Evolutionary conservation across 345 rosid genomes (phyloP).

Genomic region (Eutrema japonicum): DNA sequence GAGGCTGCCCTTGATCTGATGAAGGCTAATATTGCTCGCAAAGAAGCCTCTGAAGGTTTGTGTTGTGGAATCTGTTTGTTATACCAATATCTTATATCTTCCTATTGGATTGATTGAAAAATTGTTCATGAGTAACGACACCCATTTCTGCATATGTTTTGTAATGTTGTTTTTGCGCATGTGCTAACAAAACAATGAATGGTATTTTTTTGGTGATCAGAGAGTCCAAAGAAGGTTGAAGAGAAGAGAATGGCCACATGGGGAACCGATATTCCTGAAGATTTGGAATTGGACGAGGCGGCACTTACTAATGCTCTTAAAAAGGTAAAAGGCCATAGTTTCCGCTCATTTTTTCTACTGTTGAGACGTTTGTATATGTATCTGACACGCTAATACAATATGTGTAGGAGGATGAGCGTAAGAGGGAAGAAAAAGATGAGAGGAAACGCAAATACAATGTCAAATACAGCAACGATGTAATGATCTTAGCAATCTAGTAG

Average conservation of each 20-base stretch:
- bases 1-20: conserved; percentile 83
- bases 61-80: conserved; percentile 19
- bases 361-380: neutral
- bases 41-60: conserved; percentile 57
- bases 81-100: neutral
- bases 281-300: conserved; percentile 65
- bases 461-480: conserved; percentile 53
- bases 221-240: conserved; percentile 50
- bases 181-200: neutral
- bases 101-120: neutral
- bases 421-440: conserved; percentile 63
- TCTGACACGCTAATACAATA: conserved; percentile 48
- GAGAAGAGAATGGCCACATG: conserved; percentile 64
- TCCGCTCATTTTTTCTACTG: neutral
- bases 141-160: neutral
- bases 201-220: conserved; percentile 25
- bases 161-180: conserved; percentile 19
- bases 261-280: conserved; percentile 77
- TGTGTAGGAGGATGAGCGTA: conserved; percentile 57
- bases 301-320: conserved; percentile 64
- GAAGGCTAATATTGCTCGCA: conserved; percentile 82
- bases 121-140: neutral
- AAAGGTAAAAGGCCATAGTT: conserved; percentile 43
- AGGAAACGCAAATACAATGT: conserved; percentile 68
- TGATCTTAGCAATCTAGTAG: neutral